Evolutionary conservation across 2,329 filamentous ascomycete genomes (phyloP).

Genomic region (Xylaria sp.): DNA sequence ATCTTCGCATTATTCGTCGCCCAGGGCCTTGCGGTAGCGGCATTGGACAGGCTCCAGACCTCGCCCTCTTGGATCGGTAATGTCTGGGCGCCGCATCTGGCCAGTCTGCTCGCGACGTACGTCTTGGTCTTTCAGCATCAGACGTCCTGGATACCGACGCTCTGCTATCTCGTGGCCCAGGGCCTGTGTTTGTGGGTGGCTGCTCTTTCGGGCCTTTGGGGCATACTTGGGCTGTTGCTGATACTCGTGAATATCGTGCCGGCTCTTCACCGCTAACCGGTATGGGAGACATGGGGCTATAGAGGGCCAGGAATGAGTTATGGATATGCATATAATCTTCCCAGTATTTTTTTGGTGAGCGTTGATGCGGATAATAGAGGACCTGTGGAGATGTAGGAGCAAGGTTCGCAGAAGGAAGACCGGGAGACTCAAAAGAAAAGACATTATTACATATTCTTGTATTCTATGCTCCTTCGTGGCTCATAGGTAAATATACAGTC

Average conservation of each 20-base stretch:
- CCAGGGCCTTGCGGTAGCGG: not conserved
- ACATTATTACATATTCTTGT: slow-evolving; percentile 15
- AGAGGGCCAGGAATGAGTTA: not conserved
- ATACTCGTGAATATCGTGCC: not conserved
- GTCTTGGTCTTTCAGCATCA: slow-evolving; percentile 14
- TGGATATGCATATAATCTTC: not conserved
- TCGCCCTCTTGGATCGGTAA: slow-evolving; percentile 3
- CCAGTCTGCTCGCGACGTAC: slow-evolving; percentile 6
- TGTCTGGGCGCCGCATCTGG: slow-evolving; percentile 8
- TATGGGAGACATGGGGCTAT: not conserved
- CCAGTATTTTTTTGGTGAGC: not conserved
- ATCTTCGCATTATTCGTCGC: not conserved
- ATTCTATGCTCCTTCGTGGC: not conserved
- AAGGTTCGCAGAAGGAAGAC: not conserved
- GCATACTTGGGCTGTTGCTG: not conserved
- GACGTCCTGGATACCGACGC: not conserved
- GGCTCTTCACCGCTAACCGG: not conserved
- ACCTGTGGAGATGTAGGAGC: not conserved
- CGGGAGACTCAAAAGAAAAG: not conserved
- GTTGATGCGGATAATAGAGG: too few relatives aligned
- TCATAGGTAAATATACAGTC: slow-evolving; percentile 16
- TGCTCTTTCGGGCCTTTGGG: not conserved
- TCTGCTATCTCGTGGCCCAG: slow-evolving; percentile 1
- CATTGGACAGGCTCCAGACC: slow-evolving; percentile 4
- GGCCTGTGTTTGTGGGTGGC: slow-evolving; percentile 6